A percentile compares a stretch with the other conserved stretches of the same genome.
phyloP scores from a whole-genome alignment of 352 stramenopile genomes.

The Globisporangium spiculum region DNA sequence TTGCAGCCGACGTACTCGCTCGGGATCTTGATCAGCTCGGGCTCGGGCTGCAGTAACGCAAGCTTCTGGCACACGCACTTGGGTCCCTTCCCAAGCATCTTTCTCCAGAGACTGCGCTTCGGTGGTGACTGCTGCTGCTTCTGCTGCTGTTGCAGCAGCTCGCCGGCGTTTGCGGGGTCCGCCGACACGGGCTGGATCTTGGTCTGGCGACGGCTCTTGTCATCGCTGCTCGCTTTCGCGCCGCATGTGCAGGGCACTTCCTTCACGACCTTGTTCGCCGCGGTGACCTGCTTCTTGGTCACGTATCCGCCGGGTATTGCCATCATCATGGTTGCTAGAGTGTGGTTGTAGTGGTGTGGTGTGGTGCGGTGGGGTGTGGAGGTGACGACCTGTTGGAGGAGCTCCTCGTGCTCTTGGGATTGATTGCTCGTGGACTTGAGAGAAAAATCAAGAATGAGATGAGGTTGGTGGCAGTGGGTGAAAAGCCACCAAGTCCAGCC shows the following conservation, averaged over 20 bases:
- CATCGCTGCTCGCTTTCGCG: constrained; percentile 8
- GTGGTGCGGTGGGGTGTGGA: neutral
- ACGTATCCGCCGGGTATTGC: constrained; percentile 11
- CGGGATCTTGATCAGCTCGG: constrained; percentile 36
- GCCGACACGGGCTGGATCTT: constrained; percentile 22
- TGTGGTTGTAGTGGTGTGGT: neutral
- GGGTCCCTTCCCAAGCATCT: constrained; percentile 47
- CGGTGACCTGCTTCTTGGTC: neutral
- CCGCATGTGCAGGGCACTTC: constrained; percentile 16
- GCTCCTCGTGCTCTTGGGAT: neutral
- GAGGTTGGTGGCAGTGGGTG: neutral
- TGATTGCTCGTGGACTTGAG: neutral
- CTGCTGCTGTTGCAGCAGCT: neutral
- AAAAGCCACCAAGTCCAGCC: neutral
- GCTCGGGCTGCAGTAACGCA: constrained; percentile 6
- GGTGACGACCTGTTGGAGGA: neutral
- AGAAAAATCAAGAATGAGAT: constrained; percentile 1
- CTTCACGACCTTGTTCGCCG: neutral
- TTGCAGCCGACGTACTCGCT: constrained; percentile 42
- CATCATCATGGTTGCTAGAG: constrained; percentile 11
- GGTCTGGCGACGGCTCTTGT: constrained; percentile 8
- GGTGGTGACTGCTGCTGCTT: neutral
- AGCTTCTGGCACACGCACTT: constrained; percentile 48
- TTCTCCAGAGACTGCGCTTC: constrained; percentile 57
- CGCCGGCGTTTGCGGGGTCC: neutral